Evolutionary conservation across 331 rosid species (phyloP), one percentile per base, ranked within the genome.

Genomic region (Rhamnella rubrinervis): DNA sequence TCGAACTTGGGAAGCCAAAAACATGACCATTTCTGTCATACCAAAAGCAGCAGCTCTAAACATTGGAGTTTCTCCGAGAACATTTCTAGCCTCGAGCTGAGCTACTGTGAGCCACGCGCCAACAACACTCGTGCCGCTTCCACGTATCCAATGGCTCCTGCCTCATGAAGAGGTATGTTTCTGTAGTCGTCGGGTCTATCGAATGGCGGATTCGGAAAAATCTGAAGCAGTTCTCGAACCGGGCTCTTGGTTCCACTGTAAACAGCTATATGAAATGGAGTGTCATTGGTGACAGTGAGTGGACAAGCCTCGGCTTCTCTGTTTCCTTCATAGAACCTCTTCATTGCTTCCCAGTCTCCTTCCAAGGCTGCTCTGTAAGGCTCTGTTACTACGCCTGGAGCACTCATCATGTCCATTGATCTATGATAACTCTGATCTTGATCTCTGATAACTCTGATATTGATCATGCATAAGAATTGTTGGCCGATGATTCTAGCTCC

Each of bases 91-190:
- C 47, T 7, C 21, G 4, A 67, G 71, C 49, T 51, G 20, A 1
- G 14, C 4, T 35, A 31, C 4, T 31, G 21, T 2, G 57, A 52
- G 57, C 19, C 0, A 52, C 21, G 21, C 71, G 50, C 46, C 49
- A 66, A 66, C 28, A 66, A 66, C 28, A 31, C 8, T 4, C 35
- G 1, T 17, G 71, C 71, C 20, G 71, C 60, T 19, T 52, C 71
- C 59, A 31, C 2, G 31, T 35, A 52, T 20, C 71, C 35, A 20
- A 17, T 19, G 16, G n/a, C 21, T 16, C 17, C 44, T 41, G 51
- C 70, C 58, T 50, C 59, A 2, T 65, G 70, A 50, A 65, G 70
- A 65, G 23, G 5, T 2, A 6, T 65, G 70, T 65, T 65, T 1
- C 16, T 41, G 0, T 28, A 1, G 25, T 28, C 21, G 49, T 65